Conservation (phyloP, 768 basidiomycete genomes). For the Trametes villosa region DNA sequence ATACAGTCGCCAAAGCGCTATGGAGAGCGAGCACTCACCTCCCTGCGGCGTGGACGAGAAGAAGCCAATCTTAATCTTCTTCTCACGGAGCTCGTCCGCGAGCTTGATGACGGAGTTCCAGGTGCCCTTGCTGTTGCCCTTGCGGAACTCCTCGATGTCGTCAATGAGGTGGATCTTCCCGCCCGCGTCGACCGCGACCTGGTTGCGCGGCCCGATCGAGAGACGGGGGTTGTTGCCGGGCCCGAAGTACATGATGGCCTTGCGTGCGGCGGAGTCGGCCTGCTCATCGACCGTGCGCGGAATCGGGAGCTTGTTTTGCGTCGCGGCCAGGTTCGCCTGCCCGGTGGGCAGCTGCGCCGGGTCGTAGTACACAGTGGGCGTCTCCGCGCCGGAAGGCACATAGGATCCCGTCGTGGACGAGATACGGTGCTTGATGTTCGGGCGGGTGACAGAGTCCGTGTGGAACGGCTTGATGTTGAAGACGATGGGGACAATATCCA, state of each 20-base stretch:
- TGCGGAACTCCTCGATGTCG: conserved; percentile 76
- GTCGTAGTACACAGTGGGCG: conserved; percentile 72
- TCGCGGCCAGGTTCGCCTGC: conserved; percentile 45
- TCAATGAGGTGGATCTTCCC: conserved; percentile 88
- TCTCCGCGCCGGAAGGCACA: conserved; percentile 76
- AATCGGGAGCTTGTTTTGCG: conserved; percentile 66
- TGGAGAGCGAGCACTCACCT: conserved; percentile 49
- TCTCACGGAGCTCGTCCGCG: conserved; percentile 82
- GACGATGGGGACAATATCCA: conserved; percentile 84
- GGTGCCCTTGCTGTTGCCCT: conserved; percentile 71
- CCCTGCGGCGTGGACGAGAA: conserved; percentile 97
- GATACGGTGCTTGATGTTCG: conserved; percentile 82
- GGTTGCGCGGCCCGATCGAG: conserved; percentile 80
- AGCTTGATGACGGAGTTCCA: conserved; percentile 86
- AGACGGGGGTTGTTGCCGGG: conserved; percentile 85
- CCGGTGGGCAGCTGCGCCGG: conserved; percentile 49
- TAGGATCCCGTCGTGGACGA: conserved; percentile 81
- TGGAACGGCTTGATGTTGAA: conserved; percentile 87
- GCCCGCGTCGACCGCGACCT: conserved; percentile 85
- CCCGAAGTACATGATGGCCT: conserved; percentile 82
- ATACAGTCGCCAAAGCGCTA: not conserved
- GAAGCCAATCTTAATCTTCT: conserved; percentile 89
- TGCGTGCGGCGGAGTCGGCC: conserved; percentile 85
- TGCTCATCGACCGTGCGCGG: conserved; percentile 82
- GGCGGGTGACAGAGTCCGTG: conserved; percentile 76